A percentile compares a stretch with the other conserved stretches of the same genome.
Evolutionary conservation across 202 grass and related monocot species (phyloP).

Genomic region (Cymbopogon flexuosus): DNA sequence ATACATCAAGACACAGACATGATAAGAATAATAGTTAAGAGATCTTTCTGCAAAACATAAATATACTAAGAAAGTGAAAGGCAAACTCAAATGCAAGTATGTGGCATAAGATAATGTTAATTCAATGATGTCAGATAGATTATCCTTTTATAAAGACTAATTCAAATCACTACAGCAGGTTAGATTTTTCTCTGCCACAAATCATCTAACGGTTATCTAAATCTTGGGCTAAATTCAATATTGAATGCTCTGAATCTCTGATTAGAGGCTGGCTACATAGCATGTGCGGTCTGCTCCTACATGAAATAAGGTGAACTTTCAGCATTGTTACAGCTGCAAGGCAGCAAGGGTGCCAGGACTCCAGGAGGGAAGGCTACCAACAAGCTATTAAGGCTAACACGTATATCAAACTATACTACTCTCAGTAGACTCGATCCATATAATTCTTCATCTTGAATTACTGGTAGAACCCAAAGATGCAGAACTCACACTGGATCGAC

Average conservation of each 20-base stretch:
- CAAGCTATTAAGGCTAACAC: background rate
- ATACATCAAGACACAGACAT: slow-evolving; percentile 26
- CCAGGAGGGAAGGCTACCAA: background rate
- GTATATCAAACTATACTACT: background rate
- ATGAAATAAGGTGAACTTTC: background rate
- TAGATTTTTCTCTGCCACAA: background rate
- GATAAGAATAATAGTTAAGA: slow-evolving; percentile 12
- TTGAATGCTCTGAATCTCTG: background rate
- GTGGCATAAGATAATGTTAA: slow-evolving; percentile 6
- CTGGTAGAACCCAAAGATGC: background rate
- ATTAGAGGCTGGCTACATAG: background rate
- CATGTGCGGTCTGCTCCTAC: background rate
- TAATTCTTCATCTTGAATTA: background rate
- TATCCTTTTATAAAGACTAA: background rate
- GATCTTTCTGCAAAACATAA: background rate
- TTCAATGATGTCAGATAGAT: background rate
- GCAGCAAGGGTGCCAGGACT: background rate
- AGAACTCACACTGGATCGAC: background rate
- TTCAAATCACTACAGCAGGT: background rate
- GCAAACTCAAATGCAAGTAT: background rate
- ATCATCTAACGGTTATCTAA: background rate
- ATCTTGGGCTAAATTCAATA: background rate
- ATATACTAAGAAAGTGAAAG: background rate
- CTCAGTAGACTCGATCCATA: background rate
- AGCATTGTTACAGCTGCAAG: background rate